Evolutionary conservation across 129 eudicot species (phyloP).

Genomic region (Chrysanthemum makinoi): DNA sequence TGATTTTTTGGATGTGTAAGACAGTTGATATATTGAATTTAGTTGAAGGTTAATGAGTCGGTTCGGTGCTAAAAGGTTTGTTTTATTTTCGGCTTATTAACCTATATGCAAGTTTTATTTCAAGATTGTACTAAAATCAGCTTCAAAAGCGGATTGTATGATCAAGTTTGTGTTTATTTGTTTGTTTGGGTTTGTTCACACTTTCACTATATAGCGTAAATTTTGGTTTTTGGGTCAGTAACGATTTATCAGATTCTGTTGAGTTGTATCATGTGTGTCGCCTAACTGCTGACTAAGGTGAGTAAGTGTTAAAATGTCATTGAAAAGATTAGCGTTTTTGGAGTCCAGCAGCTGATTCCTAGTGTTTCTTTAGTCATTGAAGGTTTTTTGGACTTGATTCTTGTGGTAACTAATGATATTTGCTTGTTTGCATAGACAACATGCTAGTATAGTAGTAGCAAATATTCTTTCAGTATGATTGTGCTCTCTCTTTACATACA

Average conservation of each 20-base stretch:
- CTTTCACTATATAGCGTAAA: neutral
- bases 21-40: too few relatives aligned
- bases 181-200: neutral
- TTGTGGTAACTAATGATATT: neutral
- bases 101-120: too few relatives aligned
- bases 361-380: neutral
- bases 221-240: neutral
- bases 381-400: neutral
- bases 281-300: too few relatives aligned
- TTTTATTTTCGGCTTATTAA: too few relatives aligned
- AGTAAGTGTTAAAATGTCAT: too few relatives aligned
- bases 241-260: neutral
- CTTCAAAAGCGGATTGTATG: constrained; percentile 10
- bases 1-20: neutral
- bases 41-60: too few relatives aligned
- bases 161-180: constrained; percentile 11
- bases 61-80: too few relatives aligned
- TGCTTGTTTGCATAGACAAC: neutral
- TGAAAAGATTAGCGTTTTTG: too few relatives aligned
- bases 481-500: constrained; percentile 1
- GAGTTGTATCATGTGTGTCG: neutral
- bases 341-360: too few relatives aligned
- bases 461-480: constrained; percentile 13
- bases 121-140: neutral
- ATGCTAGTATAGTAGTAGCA: constrained; percentile 4